Base-by-base conservation (phyloP, 2,329 filamentous ascomycete genomes). In the Beauveria asiatica region DNA sequence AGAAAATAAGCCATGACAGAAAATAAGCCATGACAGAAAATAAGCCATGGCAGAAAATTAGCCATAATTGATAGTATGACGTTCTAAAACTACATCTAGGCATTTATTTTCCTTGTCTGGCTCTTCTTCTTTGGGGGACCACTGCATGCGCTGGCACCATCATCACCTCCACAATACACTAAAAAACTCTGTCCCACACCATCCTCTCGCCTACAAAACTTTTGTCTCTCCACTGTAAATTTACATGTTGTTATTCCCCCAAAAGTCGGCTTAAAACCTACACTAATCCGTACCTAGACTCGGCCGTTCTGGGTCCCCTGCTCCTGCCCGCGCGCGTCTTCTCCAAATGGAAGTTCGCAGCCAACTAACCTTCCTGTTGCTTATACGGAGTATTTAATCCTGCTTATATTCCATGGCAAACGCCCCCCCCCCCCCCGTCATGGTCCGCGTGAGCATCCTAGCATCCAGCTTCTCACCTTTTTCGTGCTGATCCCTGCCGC, bases 301-400 rank as follows among this genome's bases (percentile, higher is more conserved):
- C 53, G 53, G 53, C 44, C 53, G 7, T 37, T 46, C 42, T 46
- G 53, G 53, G 48, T 57, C 55, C 55, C 55, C 44, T 19, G n/a
- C 53, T 11, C 41, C 27, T 42, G 45, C 23, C 55, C 45, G 55
- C 55, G 21, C 55, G 45, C 45, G 30, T 57, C 55, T 41, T 49
- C 30, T 57, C 45, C 55, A 57, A 57, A 42, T 25, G 55, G 55
- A 49, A 50, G 33, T 21, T 27, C 16, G 33, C 25, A 23, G 41
- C 27, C n/a, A 41, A 16, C 44, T 21, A 39, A 5, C 21, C 19
- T 41, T 21, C 17, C 37, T n/a, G n/a, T 19, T 5, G 19, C 30
- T 3, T 23, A 13, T 41, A 7, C n/a, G n/a, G n/a, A n/a, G n/a
- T n/a, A n/a, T n/a, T 10, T 55, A 19, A 11, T 16, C 19, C 30